Base-by-base conservation (phyloP, 2,329 filamentous ascomycete genomes). In the Alternaria panax region DNA sequence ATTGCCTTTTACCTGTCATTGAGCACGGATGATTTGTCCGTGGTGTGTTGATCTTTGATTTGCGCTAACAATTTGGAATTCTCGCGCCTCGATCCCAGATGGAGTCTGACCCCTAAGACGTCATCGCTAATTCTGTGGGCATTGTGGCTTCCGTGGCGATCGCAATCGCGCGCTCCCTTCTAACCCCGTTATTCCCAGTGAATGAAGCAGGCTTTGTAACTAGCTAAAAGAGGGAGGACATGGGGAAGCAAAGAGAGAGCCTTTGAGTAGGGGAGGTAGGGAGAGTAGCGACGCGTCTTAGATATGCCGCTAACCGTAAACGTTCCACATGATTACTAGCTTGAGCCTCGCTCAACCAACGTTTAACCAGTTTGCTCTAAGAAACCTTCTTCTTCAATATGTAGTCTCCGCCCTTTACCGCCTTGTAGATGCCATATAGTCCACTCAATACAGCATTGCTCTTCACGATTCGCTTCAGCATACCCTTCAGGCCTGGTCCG, bases 401-500 rank as follows among this genome's bases (percentile, higher is more conserved):
- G 30, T 76, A 77, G 40, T 77, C 75, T 5, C 69, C 71, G 0
- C 75, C 74, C 20, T 60, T 50, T 1, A 79, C 42, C 43, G 76
- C 75, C 57, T 75, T 78, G n/a, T 68, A 72, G 2, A 80, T 70
- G 1, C 79, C 78, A 66, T 79, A 80, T 14, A 80, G 32, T 0
- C 78, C 78, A 34, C 74, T 75, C n/a, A 79, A 47, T 14, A 79
- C 64, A 27, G 71, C 65, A 40, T 61, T 72, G 18, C 69, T 67
- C 63, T 65, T 72, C 2, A 76, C 36, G 5, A 70, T 12, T 7
- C 68, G 62, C 45, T 69, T 72, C 46, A 75, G 4, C 27, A 58
- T 22, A 0, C 69, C 71, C 51, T 68, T 75, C 11, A 68, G 20
- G 7, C 70, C 72, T 3, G 22, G 60, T 6, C 48, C 63, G 57